Evolutionary conservation across 495 filamentous ascomycete species (phyloP).

Genomic region (Monascus purpureus): DNA sequence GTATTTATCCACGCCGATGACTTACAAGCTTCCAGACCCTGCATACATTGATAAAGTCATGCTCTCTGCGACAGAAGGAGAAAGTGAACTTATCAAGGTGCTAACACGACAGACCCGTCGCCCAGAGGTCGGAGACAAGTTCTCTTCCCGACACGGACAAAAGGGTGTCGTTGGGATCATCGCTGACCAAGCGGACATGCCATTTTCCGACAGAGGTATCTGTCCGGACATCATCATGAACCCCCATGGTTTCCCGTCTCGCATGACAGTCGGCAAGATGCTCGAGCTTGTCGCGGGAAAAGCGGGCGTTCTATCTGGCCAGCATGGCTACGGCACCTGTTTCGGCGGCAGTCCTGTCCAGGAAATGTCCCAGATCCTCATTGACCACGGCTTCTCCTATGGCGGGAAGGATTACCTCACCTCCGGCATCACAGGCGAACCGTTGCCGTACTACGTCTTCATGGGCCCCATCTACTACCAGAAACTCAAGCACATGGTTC

Average conservation of each 20-base stretch:
- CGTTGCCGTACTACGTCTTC: slow-evolving; percentile 91
- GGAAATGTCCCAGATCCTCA: slow-evolving; percentile 71
- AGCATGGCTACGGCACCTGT: slow-evolving; percentile 80
- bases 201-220: slow-evolving; percentile 83
- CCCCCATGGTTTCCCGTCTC: slow-evolving; percentile 96
- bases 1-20: slow-evolving; percentile 55
- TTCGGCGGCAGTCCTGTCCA: slow-evolving; percentile 89
- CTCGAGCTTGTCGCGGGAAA: slow-evolving; percentile 92
- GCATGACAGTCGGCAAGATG: slow-evolving; percentile 99
- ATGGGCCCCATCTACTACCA: slow-evolving; percentile 99
- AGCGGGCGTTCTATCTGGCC: slow-evolving; percentile 71
- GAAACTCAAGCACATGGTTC: slow-evolving; percentile 99
- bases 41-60: slow-evolving; percentile 90
- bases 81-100: slow-evolving; percentile 73
- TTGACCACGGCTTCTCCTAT: slow-evolving; percentile 85
- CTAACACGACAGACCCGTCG: slow-evolving; percentile 84
- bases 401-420: slow-evolving; percentile 94
- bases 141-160: slow-evolving; percentile 94
- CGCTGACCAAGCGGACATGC: slow-evolving; percentile 90
- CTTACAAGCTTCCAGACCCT: slow-evolving; percentile 71
- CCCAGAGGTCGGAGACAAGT: slow-evolving; percentile 94
- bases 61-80: slow-evolving; percentile 71
- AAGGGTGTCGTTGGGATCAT: slow-evolving; percentile 98
- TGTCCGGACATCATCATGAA: slow-evolving; percentile 99
- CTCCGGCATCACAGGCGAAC: slow-evolving; percentile 86